Base-by-base conservation (phyloP, 75 land plant species). In the Isoetes taiwanensis region DNA sequence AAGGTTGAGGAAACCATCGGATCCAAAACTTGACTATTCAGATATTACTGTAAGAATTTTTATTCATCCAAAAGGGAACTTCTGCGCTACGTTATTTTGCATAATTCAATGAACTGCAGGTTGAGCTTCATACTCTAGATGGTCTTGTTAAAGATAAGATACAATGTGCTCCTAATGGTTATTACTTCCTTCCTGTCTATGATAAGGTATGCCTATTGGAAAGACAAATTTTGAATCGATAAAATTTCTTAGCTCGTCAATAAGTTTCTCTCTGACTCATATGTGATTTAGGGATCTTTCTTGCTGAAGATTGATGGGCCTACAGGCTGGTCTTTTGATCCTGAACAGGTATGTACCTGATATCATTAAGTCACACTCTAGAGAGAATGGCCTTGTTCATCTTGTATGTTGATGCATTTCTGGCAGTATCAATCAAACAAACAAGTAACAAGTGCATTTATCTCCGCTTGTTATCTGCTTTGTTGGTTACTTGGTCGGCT, bases 161-260 rank as follows among this genome's bases (percentile, higher is more conserved):
- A 29, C 97, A 91, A 19, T 86, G 97, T 71, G 97, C 97, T 61
- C 97, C 97, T 1, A 91, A 91, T 81, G 97, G 97, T 17, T 91
- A 91, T 63, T 91, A 91, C 59, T 91, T 86, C 61, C 82, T 91
- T 37, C 97, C 97, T 8, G 93, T 91, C 4, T 91, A 91, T 69
- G 97, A 91, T 63, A 83, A 80, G 90, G 96, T 88, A 70, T 32
- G 24, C 35, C 21, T 31, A 16, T 63, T 19, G 29, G 21, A 19
- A 34, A 61, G 10, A 27, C 30, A 29, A 10, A 34, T 61, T 43
- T 10, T 32, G 31, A 0, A 32, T 30, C 0, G 17, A 32, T 50
- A 62, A 30, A 34, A 25, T 55, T 39, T 58, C 20, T 41, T 33
- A 27, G 58, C 35, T 17, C 3, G 61, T 59, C 23, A 41, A 59